These are phyloP conservation scores for Trypanosoma congolense DNA, from an alignment of 208 protist genomes.

Conservation along the genomic window DNA sequence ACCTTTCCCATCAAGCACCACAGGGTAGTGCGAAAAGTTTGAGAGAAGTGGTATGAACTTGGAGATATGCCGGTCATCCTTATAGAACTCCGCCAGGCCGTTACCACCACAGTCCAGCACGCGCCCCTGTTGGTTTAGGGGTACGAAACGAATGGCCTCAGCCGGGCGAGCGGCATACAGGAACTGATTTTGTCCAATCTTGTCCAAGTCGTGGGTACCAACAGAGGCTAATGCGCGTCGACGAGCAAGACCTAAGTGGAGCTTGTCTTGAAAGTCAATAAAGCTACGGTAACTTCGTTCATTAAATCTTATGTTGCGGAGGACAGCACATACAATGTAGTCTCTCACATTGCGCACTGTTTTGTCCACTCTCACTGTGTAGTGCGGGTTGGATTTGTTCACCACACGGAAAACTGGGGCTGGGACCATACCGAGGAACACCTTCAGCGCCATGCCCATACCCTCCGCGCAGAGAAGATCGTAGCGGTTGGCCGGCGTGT, in stretches of 20 bases:
- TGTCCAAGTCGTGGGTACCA: conserved; percentile 99
- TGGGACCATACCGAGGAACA: conserved; percentile 81
- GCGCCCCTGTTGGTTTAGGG: conserved; percentile 82
- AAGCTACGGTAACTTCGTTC: conserved; percentile 94
- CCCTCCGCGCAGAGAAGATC: conserved; percentile 97
- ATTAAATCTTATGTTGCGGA: conserved; percentile 95
- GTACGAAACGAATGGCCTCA: conserved; percentile 92
- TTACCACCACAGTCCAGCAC: conserved; percentile 73
- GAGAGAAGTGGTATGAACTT: conserved; percentile 84
- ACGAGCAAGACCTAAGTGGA: conserved; percentile 97
- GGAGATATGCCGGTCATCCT: conserved; percentile 84
- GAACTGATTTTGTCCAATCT: conserved; percentile 89
- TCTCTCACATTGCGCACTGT: conserved; percentile 88
- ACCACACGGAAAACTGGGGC: conserved; percentile 72
- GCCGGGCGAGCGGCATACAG: conserved; percentile 74
- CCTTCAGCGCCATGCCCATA: conserved; percentile 74
- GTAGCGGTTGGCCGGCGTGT: conserved; percentile 98
- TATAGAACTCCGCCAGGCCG: conserved; percentile 85
- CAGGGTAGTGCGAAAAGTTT: conserved; percentile 66
- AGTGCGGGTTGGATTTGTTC: conserved; percentile 50
- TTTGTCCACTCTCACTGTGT: conserved; percentile 81
- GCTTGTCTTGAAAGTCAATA: conserved; percentile 98
- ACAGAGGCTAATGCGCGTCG: conserved; percentile 98
- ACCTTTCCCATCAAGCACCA: conserved; percentile 63
- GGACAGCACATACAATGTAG: conserved; percentile 96